These are phyloP conservation scores for Scedosporium minutisporum DNA, from an alignment of 2,329 filamentous ascomycete genomes.

Conservation along the genomic window DNA sequence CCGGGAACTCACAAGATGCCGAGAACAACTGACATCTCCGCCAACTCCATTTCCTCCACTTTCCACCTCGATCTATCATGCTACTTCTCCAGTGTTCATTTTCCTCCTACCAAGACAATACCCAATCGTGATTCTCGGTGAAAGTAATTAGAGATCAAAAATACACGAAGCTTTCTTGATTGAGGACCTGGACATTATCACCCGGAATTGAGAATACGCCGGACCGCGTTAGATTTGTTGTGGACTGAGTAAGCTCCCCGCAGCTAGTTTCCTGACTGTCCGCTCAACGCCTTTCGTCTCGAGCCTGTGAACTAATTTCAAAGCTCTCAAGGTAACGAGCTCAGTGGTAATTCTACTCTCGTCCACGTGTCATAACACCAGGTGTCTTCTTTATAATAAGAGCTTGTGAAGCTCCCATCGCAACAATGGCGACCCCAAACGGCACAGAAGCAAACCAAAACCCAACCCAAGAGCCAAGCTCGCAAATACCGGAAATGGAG, in stretches of 20 bases:
- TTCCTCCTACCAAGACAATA: not conserved
- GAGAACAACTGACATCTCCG: not conserved
- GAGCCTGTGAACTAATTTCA: not conserved
- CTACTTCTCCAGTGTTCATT: not conserved
- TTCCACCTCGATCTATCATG: not conserved
- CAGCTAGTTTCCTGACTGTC: not conserved
- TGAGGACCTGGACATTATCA: too few relatives aligned
- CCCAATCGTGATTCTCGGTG: not conserved
- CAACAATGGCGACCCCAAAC: conserved; percentile 57
- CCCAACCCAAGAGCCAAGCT: conserved; percentile 15
- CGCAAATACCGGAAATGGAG: conserved; percentile 26
- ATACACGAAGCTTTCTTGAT: too few relatives aligned
- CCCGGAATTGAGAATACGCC: not conserved
- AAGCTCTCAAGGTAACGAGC: not conserved
- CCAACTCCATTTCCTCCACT: not conserved
- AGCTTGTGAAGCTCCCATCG: not conserved
- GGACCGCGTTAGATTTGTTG: not conserved
- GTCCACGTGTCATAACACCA: not conserved
- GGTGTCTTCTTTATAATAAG: not conserved
- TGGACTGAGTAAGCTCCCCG: not conserved
- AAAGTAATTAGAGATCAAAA: too few relatives aligned
- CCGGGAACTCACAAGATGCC: not conserved
- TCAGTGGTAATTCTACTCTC: not conserved
- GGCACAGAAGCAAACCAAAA: conserved; percentile 48
- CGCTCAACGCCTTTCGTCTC: not conserved